These are phyloP conservation scores for Azolla pinnata DNA, from an alignment of 75 land plant species.

Conservation along the genomic window DNA sequence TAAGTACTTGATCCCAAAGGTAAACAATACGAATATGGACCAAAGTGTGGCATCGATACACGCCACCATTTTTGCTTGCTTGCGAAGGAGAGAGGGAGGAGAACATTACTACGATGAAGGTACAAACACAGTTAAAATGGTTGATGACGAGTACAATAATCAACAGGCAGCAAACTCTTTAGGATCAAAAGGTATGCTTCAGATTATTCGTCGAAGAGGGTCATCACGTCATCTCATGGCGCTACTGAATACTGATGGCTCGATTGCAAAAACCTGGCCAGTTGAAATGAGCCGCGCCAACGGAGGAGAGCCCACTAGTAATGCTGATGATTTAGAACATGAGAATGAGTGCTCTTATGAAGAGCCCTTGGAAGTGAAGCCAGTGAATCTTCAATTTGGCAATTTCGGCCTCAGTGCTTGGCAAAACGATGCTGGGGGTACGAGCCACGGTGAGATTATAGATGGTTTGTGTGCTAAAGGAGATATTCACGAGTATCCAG, in stretches of 20 bases:
- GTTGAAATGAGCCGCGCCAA: slow-evolving; percentile 22
- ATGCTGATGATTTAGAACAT: slow-evolving; percentile 23
- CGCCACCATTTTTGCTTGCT: slow-evolving; percentile 80
- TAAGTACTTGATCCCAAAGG: slow-evolving; percentile 82
- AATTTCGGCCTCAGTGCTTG: slow-evolving; percentile 81
- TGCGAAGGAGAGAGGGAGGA: slow-evolving; percentile 60
- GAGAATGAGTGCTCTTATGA: slow-evolving; percentile 55
- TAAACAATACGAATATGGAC: slow-evolving; percentile 97
- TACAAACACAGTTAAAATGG: slow-evolving; percentile 59
- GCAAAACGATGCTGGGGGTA: slow-evolving; percentile 57
- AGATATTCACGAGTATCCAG: slow-evolving; percentile 32
- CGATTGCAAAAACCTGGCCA: slow-evolving; percentile 89
- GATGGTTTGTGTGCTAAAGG: slow-evolving; percentile 35
- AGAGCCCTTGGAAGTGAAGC: slow-evolving; percentile 40
- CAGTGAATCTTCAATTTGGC: slow-evolving; percentile 84
- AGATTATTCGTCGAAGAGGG: slow-evolving; percentile 72
- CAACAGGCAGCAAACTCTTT: slow-evolving; percentile 70
- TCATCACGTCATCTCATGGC: slow-evolving; percentile 83
- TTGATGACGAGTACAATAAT: slow-evolving; percentile 75
- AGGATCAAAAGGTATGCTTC: slow-evolving; percentile 86
- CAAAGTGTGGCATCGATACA: slow-evolving; percentile 91
- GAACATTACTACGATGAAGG: slow-evolving; percentile 66
- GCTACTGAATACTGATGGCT: slow-evolving; percentile 74
- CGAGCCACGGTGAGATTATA: slow-evolving; percentile 54
- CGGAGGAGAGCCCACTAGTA: slow-evolving; percentile 19